phyloP scores from a whole-genome alignment of 352 stramenopile genomes.

The Plasmopara viticola region DNA sequence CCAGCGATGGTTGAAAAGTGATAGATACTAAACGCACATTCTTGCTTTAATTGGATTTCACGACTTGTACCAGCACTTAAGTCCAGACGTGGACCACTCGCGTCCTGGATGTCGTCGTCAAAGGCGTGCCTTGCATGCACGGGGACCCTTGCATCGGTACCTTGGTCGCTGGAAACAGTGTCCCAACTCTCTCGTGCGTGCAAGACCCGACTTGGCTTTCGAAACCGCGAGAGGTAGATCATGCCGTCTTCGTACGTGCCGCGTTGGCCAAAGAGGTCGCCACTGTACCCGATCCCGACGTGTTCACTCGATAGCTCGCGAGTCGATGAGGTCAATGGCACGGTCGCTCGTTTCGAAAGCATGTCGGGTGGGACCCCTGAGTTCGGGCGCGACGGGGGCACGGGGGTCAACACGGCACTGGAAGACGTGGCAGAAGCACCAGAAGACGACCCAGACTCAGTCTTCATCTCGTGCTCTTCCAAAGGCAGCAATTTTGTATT shows the following conservation, averaged over 20 bases:
- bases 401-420: conserved; percentile 11
- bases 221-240: conserved; percentile 83
- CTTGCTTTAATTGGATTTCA: conserved; percentile 70
- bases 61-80: conserved; percentile 27
- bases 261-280: conserved; percentile 79
- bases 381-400: conserved; percentile 31
- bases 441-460: too few species aligned
- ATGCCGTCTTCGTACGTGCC: conserved; percentile 83
- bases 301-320: conserved; percentile 28
- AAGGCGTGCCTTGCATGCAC: conserved; percentile 28
- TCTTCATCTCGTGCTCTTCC: conserved; percentile 38
- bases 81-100: conserved; percentile 33
- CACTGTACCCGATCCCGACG: conserved; percentile 59
- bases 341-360: conserved; percentile 47
- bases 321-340: conserved; percentile 18
- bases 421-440: too few species aligned
- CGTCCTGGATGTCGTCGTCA: conserved; percentile 44
- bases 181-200: conserved; percentile 22
- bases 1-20: conserved; percentile 61
- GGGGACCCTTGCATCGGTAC: conserved; percentile 20
- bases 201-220: conserved; percentile 39
- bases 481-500: conserved; percentile 81
- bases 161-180: conserved; percentile 8
- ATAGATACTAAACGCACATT: conserved; percentile 79
- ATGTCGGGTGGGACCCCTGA: conserved; percentile 32